Conservation (phyloP, 2,329 filamentous ascomycete species). For the Arthrobotrys musiformis region DNA sequence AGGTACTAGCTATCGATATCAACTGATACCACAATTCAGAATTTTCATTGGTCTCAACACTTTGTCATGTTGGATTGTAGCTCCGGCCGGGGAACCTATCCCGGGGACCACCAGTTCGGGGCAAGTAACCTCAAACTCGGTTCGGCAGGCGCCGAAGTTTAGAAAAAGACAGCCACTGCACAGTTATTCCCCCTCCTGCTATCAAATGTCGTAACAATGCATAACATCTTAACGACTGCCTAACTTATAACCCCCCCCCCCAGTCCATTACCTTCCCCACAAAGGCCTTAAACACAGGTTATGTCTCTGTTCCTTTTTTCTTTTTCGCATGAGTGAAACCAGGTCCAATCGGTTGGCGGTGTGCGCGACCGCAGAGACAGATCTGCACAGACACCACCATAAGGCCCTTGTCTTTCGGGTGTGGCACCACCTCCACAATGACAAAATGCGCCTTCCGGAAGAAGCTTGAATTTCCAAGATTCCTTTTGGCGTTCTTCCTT, state of each 20-base stretch:
- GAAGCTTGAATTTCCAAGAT: conserved; percentile 29
- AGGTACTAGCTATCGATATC: too few species aligned
- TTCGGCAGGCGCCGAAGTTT: conserved; percentile 6
- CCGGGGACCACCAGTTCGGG: not conserved
- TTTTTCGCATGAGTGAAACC: not conserved
- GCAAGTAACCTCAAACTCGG: not conserved
- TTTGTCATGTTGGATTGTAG: not conserved
- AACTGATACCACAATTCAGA: too few species aligned
- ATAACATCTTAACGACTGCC: conserved; percentile 10
- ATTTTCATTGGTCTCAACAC: too few species aligned
- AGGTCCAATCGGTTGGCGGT: conserved; percentile 34
- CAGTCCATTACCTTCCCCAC: conserved; percentile 6
- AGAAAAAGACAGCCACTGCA: too few species aligned
- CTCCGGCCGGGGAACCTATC: not conserved
- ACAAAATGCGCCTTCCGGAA: conserved; percentile 32
- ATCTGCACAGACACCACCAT: not conserved
- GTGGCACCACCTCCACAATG: conserved; percentile 3
- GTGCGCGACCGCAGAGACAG: not conserved
- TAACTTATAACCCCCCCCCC: not conserved
- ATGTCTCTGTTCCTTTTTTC: not conserved
- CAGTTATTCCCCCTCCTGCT: not conserved
- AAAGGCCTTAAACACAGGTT: not conserved
- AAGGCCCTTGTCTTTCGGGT: not conserved
- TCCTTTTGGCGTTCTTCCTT: not conserved
- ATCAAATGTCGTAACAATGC: not conserved